Evolutionary conservation across 352 stramenopile species (phyloP).

Genomic region (Phytophthora fragariae): DNA sequence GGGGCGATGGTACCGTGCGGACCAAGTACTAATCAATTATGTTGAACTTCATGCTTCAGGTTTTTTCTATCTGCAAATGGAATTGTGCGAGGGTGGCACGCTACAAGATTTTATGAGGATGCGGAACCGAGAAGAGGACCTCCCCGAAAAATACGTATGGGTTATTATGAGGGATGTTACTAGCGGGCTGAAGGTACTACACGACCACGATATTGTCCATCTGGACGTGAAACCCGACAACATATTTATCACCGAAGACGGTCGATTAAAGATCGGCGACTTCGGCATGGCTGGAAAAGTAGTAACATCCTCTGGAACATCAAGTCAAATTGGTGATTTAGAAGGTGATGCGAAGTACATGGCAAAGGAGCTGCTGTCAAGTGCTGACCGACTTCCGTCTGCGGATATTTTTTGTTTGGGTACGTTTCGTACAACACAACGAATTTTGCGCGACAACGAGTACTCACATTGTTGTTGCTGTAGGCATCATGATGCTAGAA

Average conservation of each 20-base stretch:
- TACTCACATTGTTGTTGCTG: constrained; percentile 1
- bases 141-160: constrained; percentile 78
- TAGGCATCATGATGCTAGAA: constrained; percentile 78
- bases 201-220: constrained; percentile 92
- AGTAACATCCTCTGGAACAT: constrained; percentile 29
- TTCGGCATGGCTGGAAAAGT: constrained; percentile 91
- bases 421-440: constrained; percentile 17
- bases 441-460: neutral
- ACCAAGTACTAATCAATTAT: neutral
- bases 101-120: constrained; percentile 75
- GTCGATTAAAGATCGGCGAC: constrained; percentile 89
- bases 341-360: constrained; percentile 96
- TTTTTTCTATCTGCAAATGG: constrained; percentile 94
- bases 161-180: constrained; percentile 76
- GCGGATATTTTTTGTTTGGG: constrained; percentile 97
- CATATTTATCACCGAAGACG: constrained; percentile 87
- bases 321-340: constrained; percentile 62
- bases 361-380: constrained; percentile 90
- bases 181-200: constrained; percentile 88
- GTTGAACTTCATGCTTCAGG: constrained; percentile 35
- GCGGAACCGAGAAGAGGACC: constrained; percentile 32
- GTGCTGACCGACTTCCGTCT: constrained; percentile 61
- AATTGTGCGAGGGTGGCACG: constrained; percentile 92
- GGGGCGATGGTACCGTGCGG: neutral
- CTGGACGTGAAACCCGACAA: constrained; percentile 98